Evolutionary conservation across 2,329 filamentous ascomycete species (phyloP).

Genomic region (Periglandula ipomoeae): DNA sequence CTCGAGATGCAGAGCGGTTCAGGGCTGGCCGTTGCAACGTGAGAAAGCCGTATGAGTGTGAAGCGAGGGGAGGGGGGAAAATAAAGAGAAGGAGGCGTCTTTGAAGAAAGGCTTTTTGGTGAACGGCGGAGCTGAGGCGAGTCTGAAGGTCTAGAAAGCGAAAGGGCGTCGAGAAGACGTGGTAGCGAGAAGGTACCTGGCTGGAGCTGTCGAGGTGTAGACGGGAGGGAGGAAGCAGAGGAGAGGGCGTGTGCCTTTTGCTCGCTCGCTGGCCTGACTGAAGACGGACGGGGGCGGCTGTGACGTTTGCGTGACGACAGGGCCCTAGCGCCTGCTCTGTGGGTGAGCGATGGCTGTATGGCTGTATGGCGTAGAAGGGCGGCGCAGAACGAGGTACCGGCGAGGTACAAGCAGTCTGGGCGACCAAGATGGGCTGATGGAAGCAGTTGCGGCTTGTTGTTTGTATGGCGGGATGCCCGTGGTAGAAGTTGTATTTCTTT

Average conservation of each 20-base stretch:
- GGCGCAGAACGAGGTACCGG: neutral
- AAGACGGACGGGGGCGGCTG: neutral
- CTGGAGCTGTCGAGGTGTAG: neutral
- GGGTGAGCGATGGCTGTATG: neutral
- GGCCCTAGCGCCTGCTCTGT: neutral
- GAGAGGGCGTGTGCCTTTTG: neutral
- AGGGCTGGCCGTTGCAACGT: constrained; percentile 2
- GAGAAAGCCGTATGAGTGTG: neutral
- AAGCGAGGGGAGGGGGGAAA: neutral
- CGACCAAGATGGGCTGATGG: no score
- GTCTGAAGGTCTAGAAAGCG: neutral
- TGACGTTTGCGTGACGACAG: constrained; percentile 9
- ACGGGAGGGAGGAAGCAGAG: neutral
- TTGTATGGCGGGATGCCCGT: neutral
- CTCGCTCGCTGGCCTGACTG: neutral
- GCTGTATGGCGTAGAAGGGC: neutral
- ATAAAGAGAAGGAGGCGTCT: neutral
- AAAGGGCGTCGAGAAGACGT: neutral
- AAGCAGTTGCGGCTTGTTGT: no score
- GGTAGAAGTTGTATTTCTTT: neutral
- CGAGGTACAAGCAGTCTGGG: neutral
- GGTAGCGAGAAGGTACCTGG: neutral
- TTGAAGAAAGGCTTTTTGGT: neutral
- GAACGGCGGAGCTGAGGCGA: neutral
- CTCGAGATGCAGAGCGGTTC: no score